phyloP scores from a whole-genome alignment of 306 rosid species.

The Begonia peltatifolia region DNA sequence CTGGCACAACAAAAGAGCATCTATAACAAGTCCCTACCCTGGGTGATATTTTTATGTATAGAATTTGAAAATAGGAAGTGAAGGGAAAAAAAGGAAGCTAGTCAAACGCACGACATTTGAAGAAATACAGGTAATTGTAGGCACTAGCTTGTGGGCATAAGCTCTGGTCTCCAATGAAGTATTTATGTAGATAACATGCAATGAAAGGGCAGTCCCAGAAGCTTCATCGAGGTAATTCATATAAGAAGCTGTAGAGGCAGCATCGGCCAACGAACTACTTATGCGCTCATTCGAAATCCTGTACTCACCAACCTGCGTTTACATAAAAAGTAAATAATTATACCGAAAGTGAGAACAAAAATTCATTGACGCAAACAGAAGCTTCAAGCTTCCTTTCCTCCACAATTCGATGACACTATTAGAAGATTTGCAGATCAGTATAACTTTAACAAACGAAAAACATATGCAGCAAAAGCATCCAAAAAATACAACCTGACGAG shows the following conservation, averaged over 20 bases:
- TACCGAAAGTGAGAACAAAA: too few species aligned
- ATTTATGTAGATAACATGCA: slow-evolving; percentile 89
- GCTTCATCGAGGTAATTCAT: slow-evolving; percentile 74
- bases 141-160: too few species aligned
- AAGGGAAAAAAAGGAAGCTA: slow-evolving; percentile 1
- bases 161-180: slow-evolving; percentile 91
- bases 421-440: too few species aligned
- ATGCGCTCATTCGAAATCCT: slow-evolving; percentile 83
- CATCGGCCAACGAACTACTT: slow-evolving; percentile 93
- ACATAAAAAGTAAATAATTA: background rate
- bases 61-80: background rate
- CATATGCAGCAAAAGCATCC: too few species aligned
- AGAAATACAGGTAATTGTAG: slow-evolving; percentile 93
- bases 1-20: slow-evolving; percentile 21
- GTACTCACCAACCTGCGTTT: slow-evolving; percentile 75
- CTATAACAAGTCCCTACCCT: too few species aligned
- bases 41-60: background rate
- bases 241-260: slow-evolving; percentile 64
- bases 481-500: too few species aligned
- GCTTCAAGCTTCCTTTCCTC: too few species aligned
- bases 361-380: too few species aligned
- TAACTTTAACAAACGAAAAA: too few species aligned
- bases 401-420: too few species aligned
- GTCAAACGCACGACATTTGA: slow-evolving; percentile 81
- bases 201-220: slow-evolving; percentile 53